Evolutionary conservation across 139 green algal genomes (phyloP).

Genomic region (Coelastrella sp.): DNA sequence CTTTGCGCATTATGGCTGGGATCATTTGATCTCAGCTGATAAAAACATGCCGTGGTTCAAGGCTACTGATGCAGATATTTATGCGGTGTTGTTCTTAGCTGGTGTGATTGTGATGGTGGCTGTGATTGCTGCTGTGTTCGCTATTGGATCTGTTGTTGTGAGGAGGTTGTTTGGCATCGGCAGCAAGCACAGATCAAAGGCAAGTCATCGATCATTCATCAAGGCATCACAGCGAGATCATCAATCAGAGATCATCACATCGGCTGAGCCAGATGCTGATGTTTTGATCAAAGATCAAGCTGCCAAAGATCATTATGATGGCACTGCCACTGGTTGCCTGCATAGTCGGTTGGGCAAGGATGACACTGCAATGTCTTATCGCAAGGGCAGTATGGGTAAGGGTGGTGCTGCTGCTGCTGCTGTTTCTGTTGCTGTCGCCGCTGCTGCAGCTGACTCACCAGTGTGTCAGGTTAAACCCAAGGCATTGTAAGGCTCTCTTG

Average conservation of each 20-base stretch:
- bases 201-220: background rate
- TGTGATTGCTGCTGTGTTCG: background rate
- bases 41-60: slow-evolving; percentile 19
- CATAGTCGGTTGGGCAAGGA: background rate
- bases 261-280: background rate
- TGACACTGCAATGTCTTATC: background rate
- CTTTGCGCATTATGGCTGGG: slow-evolving; percentile 30
- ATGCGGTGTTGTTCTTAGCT: background rate
- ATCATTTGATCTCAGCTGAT: background rate
- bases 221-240: background rate
- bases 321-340: too few species aligned
- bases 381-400: background rate
- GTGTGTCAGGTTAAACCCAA: too few species aligned
- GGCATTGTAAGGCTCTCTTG: too few species aligned
- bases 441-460: too few species aligned
- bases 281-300: background rate
- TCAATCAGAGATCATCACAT: background rate
- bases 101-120: background rate
- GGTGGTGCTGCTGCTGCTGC: background rate
- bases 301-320: background rate
- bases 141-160: background rate
- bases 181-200: background rate
- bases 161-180: background rate
- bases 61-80: slow-evolving; percentile 2
- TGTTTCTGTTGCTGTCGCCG: background rate